Evolutionary conservation across 164 flowering plant genomes (phyloP), one percentile per base, ranked within the genome.

Genomic region (Sedum album): DNA sequence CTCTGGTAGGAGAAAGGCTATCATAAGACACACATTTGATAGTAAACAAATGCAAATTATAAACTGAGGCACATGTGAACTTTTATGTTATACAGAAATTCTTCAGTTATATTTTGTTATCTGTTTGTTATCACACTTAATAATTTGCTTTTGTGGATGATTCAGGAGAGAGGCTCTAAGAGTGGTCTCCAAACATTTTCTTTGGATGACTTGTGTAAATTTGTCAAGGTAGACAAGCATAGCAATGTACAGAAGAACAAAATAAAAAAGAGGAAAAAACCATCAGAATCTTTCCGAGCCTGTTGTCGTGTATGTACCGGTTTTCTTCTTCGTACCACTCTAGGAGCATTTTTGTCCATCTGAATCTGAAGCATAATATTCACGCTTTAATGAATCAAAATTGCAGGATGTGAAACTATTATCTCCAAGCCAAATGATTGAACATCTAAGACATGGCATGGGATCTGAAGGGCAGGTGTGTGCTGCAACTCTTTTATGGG

Each of bases 401-500:
- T 21, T 25, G 68, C 88, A 91, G 98, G 95, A 81, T 8, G 84
- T 80, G 31, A 71, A 77, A 35, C 75, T 73, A 69, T 73, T 94
- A 74, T 76, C 68, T 26, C 89, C 96, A n/a, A n/a, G 44, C 61
- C 90, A 85, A 79, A 94, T 94, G 91, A 81, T 94, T 65, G 87
- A 81, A 69, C 98, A 94, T 82, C 92, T 94, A 62, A 79, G 79
- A 72, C 77, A 79, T 60, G 85, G 85, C 31, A 51, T 84, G 74
- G 98, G 97, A 70, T 81, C 85, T 66, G 67, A 75, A 41, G 96
- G 94, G 77, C 98, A 94, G 97, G 98, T 94, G 77, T 66, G 55
- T 66, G 62, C 39, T 68, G 39, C n/a, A 11, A 5, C 69, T 51
- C 38, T 31, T 35, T 33, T 38, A n/a, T 28, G 15, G 15, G 4